A percentile compares a stretch with the other conserved stretches of the same genome.
phyloP scores from a whole-genome alignment of 345 rosid species.

The Syzygium oleosum region DNA sequence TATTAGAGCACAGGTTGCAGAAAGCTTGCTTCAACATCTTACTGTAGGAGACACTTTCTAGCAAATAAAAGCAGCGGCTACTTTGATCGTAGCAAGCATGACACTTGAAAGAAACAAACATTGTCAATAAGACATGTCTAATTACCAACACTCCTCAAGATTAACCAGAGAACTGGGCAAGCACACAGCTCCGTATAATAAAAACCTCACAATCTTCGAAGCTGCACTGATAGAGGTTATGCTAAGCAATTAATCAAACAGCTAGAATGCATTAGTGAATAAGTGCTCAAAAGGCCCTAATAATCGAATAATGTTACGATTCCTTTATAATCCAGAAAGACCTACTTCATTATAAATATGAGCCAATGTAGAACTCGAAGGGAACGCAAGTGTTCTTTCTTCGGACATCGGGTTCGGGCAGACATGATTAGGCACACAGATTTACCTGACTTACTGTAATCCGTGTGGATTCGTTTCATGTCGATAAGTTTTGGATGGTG shows the following conservation, averaged over 20 bases:
- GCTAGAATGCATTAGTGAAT: neutral
- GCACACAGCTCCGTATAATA: accelerated
- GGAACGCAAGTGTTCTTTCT: neutral
- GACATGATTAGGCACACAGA: accelerated
- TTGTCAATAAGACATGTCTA: neutral
- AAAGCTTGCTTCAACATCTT: accelerated
- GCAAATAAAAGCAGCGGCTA: neutral
- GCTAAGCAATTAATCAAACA: neutral
- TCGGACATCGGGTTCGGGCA: accelerated
- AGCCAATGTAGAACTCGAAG: neutral
- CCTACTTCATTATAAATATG: accelerated
- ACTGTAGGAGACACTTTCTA: accelerated
- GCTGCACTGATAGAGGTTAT: neutral
- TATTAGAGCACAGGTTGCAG: accelerated
- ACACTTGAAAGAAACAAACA: neutral
- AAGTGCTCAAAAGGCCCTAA: neutral
- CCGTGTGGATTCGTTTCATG: accelerated
- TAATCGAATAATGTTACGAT: neutral
- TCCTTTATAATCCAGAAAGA: neutral
- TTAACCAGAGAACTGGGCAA: accelerated
- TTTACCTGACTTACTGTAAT: accelerated
- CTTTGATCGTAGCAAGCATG: accelerated
- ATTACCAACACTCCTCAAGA: neutral
- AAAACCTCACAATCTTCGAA: neutral
- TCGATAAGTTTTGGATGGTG: accelerated